Evolutionary conservation across 2,329 filamentous ascomycete species (phyloP).

Genomic region (Phaeoacremonium minimum): DNA sequence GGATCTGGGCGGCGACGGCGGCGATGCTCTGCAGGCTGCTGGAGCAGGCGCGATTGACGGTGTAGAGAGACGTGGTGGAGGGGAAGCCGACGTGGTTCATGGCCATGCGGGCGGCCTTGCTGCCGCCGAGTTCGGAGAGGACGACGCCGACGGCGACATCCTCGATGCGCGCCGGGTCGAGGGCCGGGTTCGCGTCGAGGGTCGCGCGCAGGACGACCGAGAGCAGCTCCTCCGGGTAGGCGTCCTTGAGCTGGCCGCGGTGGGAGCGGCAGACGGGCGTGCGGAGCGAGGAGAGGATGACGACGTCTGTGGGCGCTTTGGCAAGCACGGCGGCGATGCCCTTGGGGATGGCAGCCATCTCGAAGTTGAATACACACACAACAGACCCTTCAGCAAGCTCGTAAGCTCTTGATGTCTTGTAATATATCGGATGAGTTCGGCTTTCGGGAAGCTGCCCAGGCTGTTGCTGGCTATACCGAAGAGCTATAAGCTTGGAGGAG

Average conservation of each 20-base stretch:
- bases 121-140: slow-evolving; percentile 83
- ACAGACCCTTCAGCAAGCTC: too few species aligned
- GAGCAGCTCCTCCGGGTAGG: slow-evolving; percentile 87
- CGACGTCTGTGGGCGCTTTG: slow-evolving; percentile 76
- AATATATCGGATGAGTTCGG: too few species aligned
- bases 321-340: slow-evolving; percentile 73
- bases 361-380: too few species aligned
- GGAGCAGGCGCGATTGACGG: slow-evolving; percentile 83
- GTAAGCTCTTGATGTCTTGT: too few species aligned
- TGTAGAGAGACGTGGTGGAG: slow-evolving; percentile 71
- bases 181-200: slow-evolving; percentile 65
- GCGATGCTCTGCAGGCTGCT: slow-evolving; percentile 76
- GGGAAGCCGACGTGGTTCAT: slow-evolving; percentile 79
- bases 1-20: slow-evolving; percentile 68
- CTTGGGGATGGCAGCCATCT: slow-evolving; percentile 49
- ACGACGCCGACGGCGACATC: slow-evolving; percentile 88
- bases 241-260: slow-evolving; percentile 79
- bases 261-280: slow-evolving; percentile 82
- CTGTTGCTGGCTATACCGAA: too few species aligned
- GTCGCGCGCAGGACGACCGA: slow-evolving; percentile 63
- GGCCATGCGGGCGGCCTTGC: slow-evolving; percentile 88
- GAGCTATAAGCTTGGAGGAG: too few species aligned
- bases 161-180: slow-evolving; percentile 65
- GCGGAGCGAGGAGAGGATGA: slow-evolving; percentile 86
- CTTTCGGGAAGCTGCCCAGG: too few species aligned